phyloP scores from a whole-genome alignment of 2,329 filamentous ascomycete genomes.

The Aspergillus quadrilineatus region DNA sequence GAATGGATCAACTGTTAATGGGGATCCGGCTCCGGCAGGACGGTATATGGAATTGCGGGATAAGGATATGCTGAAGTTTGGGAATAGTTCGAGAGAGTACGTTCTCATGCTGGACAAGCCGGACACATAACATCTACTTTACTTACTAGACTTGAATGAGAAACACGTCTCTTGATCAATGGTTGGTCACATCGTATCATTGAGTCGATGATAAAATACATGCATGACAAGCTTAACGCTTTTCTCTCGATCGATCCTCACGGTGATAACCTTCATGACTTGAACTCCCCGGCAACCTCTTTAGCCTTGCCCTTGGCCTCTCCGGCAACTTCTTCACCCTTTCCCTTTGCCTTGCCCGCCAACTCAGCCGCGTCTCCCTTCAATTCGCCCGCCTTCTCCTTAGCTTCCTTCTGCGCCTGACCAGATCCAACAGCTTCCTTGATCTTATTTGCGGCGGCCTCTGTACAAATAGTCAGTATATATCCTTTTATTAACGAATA shows the following conservation, averaged over 20 bases:
- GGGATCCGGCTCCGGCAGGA: constrained; percentile 68
- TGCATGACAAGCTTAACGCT: neutral
- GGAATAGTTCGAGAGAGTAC: constrained; percentile 85
- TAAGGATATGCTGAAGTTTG: constrained; percentile 87
- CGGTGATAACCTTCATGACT: constrained; percentile 2
- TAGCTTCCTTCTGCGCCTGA: constrained; percentile 42
- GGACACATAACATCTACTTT: constrained; percentile 3
- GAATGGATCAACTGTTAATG: constrained; percentile 84
- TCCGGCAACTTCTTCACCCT: constrained; percentile 16
- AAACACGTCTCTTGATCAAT: neutral
- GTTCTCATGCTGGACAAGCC: constrained; percentile 76
- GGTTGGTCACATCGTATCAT: neutral
- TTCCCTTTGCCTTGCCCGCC: constrained; percentile 17
- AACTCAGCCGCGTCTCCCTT: constrained; percentile 23
- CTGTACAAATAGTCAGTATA: constrained; percentile 33
- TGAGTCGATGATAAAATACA: neutral
- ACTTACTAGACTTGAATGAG: neutral
- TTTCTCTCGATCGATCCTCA: neutral
- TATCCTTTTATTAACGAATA: neutral
- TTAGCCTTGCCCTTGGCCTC: constrained; percentile 19
- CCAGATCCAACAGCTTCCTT: constrained; percentile 45
- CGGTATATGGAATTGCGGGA: constrained; percentile 83
- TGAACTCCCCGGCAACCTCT: constrained; percentile 17
- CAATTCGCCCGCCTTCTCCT: constrained; percentile 43
- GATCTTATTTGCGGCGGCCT: constrained; percentile 50